phyloP scores from a whole-genome alignment of 2,329 filamentous ascomycete species.

The Botrytis hyacinthi region DNA sequence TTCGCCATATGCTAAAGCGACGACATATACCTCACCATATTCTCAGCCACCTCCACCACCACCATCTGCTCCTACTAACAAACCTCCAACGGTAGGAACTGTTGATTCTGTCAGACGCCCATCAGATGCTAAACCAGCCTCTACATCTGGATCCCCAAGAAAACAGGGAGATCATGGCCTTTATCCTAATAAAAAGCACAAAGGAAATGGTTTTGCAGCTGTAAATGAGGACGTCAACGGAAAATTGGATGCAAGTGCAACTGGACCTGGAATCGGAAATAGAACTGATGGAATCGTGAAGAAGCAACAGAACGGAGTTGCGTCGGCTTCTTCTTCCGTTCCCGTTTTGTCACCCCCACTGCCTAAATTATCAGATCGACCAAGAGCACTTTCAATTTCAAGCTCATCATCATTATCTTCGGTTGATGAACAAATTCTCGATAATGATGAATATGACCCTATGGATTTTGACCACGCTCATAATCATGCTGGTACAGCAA shows the following conservation, averaged over 20 bases:
- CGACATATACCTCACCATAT: conserved; percentile 25
- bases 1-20: conserved; percentile 19
- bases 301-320: conserved; percentile 18
- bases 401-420: conserved; percentile 42
- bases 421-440: conserved; percentile 36
- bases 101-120: neutral
- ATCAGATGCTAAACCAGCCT: conserved; percentile 18
- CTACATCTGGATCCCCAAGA: conserved; percentile 24
- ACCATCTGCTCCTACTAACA: neutral
- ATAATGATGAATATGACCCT: conserved; percentile 22
- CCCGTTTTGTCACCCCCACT: conserved; percentile 9
- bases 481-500: conserved; percentile 19
- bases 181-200: conserved; percentile 34
- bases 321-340: conserved; percentile 4
- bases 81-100: conserved; percentile 1
- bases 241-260: conserved; percentile 18
- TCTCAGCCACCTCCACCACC: conserved; percentile 17
- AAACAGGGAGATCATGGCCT: conserved; percentile 24
- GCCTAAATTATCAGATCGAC: conserved; percentile 15
- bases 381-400: conserved; percentile 35
- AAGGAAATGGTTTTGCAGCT: conserved; percentile 29
- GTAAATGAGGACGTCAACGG: conserved; percentile 28
- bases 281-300: neutral
- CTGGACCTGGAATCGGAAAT: neutral
- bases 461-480: conserved; percentile 21